Percentiles rank a stretch among this genome's conserved stretches.
phyloP scores from a whole-genome alignment of 495 filamentous ascomycete genomes.

The Daldinia caldariorum region DNA sequence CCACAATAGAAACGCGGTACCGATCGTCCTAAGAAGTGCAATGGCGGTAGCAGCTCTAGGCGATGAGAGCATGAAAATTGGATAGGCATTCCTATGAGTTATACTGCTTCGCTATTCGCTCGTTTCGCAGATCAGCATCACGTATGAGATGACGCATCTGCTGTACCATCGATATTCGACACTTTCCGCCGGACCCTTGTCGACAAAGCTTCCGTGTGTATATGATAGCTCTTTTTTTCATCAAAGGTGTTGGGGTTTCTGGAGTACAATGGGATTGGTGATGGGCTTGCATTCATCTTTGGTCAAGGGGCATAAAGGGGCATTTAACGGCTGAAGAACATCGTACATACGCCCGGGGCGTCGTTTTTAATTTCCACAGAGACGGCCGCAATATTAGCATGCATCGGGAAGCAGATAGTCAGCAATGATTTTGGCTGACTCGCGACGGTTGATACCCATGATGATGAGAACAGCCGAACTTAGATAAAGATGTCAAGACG shows the following conservation, averaged over 20 bases:
- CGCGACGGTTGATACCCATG: conserved; percentile 44
- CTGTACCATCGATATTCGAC: conserved; percentile 8
- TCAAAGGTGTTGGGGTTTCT: conserved; percentile 28
- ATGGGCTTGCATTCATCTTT: conserved; percentile 34
- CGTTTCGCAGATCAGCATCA: neutral
- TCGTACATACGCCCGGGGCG: conserved; percentile 40
- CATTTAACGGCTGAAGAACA: conserved; percentile 38
- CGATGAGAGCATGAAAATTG: neutral
- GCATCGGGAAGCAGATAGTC: conserved; percentile 38
- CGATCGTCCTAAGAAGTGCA: conserved; percentile 11
- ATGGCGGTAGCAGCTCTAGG: neutral
- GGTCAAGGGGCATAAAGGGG: conserved; percentile 20
- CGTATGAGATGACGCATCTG: neutral
- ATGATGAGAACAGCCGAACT: conserved; percentile 34
- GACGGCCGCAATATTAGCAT: conserved; percentile 25
- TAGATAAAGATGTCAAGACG: conserved; percentile 28
- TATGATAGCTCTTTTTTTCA: conserved; percentile 27
- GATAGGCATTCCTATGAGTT: neutral
- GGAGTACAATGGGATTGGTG: conserved; percentile 34
- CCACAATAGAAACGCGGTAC: conserved; percentile 43
- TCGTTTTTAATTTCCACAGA: conserved; percentile 27
- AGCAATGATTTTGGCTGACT: conserved; percentile 27
- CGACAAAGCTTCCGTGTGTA: conserved; percentile 10
- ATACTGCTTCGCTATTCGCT: neutral
- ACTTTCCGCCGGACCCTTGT: conserved; percentile 5